Base-by-base conservation (phyloP, 768 basidiomycete genomes). In the Calocybe gangraenosa region DNA sequence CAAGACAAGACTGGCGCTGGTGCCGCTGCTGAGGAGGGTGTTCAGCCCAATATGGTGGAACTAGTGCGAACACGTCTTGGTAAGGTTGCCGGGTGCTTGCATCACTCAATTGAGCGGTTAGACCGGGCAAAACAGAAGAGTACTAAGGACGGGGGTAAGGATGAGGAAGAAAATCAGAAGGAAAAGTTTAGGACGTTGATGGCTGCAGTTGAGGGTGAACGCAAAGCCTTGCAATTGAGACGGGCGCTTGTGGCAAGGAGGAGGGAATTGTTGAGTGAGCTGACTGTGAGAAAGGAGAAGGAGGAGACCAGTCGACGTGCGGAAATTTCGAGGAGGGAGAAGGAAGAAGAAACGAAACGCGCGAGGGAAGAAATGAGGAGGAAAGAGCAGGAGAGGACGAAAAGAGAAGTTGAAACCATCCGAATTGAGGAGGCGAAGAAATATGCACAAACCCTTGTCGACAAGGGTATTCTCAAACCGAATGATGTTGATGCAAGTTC, bases 231-330 rank as follows among this genome's bases (percentile, higher is more conserved):
- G 42, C 78, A 82, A 33, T 63, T 92, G 18, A 79, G 88, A 28
- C 75, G 87, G n/a, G 81, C 88, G 0, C 71, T 96, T 40, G 83
- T 92, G 7, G 87, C 87, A 2, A 78, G 92, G n/a, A 74, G 93
- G 23, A 75, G 89, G 18, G 91, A 94, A 66, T 69, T 95, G 23
- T 71, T 90, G 40, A 83, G 82, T 43, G 92, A 97, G 69, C 75
- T 95, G 42, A 78, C 79, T 28, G 83, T 84, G 35, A 77, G 91
- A 49, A 87, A 90, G 63, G 90, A 92, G 69, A 90, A 89, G 62
- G 93, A 93, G 60, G 91, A 92, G 55, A 82, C 84, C 0, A 82
- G 82, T 37, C 72, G 84, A 30, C 77, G 85, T 21, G 89, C 89
- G 0, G 92, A 92, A 64, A 58, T 75, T 23, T 70, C 61, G 1